These are phyloP conservation scores for Spatholobus suberectus DNA, from an alignment of 306 rosid genomes.

Conservation along the genomic window DNA sequence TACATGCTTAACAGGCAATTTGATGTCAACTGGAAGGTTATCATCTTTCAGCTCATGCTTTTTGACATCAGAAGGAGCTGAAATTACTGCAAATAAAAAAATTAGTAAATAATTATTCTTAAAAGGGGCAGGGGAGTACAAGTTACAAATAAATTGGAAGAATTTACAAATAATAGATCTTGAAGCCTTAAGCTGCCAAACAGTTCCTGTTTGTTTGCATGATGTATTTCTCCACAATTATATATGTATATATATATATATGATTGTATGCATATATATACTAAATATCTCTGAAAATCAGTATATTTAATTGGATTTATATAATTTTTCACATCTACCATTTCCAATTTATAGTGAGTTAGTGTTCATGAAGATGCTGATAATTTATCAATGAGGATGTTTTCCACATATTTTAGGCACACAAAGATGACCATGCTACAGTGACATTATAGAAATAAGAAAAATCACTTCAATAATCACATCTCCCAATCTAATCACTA, in stretches of 20 bases:
- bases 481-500: constrained; percentile 25
- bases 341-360: constrained; percentile 4
- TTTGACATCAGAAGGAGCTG: constrained; percentile 66
- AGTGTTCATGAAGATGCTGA: not conserved
- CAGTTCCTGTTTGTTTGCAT: not conserved
- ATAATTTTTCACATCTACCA: not conserved
- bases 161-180: constrained; percentile 2
- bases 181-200: constrained; percentile 19
- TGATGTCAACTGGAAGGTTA: constrained; percentile 75
- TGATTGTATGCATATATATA: not conserved
- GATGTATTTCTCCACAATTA: constrained; percentile 23
- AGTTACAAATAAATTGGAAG: constrained; percentile 14
- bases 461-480: constrained; percentile 13
- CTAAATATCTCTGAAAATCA: not conserved
- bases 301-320: not conserved
- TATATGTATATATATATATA: not conserved
- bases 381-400: not conserved
- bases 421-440: constrained; percentile 3
- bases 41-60: constrained; percentile 75
- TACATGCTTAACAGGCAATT: constrained; percentile 79
- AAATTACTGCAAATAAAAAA: constrained; percentile 53
- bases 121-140: constrained; percentile 10
- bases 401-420: not conserved
- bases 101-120: not conserved
- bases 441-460: constrained; percentile 4